phyloP scores from a whole-genome alignment of 192 early-diverging fungal genomes.

The Funneliformis geosporum region DNA sequence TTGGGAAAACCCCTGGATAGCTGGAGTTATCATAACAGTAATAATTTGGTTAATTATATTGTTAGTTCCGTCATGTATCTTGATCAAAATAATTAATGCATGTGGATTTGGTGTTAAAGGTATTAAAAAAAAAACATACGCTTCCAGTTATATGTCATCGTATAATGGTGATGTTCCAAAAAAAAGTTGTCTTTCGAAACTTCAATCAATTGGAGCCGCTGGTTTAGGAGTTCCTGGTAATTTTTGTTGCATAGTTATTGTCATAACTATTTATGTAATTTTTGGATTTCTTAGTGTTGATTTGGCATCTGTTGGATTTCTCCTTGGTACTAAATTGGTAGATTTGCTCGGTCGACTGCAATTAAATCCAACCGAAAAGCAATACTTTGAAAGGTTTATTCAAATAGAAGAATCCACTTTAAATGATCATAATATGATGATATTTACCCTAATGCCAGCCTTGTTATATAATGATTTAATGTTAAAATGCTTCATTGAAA shows the following conservation, averaged over 20 bases:
- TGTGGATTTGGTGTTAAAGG: not conserved
- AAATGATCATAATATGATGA: no score
- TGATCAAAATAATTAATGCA: not conserved
- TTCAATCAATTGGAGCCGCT: conserved; percentile 11
- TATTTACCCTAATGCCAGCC: no score
- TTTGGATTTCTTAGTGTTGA: not conserved
- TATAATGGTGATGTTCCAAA: not conserved
- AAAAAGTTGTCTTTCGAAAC: not conserved
- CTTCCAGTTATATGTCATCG: not conserved
- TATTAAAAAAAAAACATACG: not conserved
- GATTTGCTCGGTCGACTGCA: not conserved
- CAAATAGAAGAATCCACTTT: not conserved
- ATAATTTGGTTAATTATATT: no score
- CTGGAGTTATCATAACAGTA: no score
- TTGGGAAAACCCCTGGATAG: no score
- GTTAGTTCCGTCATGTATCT: no score
- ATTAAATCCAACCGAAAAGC: not conserved
- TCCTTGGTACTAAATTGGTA: not conserved
- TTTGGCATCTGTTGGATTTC: no score
- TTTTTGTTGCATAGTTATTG: no score
- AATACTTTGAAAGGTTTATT: not conserved
- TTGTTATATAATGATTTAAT: no score
- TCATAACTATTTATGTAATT: not conserved
- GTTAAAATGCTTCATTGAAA: no score
- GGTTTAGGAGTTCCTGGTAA: not conserved